These are phyloP conservation scores for Elsinoe australis DNA, from an alignment of 2,329 filamentous ascomycete genomes.

Conservation along the genomic window DNA sequence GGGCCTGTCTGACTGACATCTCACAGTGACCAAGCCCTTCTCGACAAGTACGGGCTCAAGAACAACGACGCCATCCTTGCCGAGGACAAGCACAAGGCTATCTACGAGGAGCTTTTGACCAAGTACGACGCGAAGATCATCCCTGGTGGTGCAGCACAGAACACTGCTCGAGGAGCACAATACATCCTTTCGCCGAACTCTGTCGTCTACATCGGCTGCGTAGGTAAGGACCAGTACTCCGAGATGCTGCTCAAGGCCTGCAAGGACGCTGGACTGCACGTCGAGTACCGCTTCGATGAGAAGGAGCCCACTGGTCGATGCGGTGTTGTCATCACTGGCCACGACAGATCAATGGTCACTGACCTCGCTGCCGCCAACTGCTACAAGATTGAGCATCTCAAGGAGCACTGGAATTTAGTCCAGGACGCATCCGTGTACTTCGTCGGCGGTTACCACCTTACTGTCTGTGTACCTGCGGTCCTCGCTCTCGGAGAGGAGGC, in stretches of 20 bases:
- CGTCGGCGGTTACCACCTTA: conserved; percentile 94
- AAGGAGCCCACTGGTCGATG: conserved; percentile 82
- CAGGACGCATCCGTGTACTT: conserved; percentile 86
- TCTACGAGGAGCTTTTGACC: conserved; percentile 90
- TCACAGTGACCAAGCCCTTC: conserved; percentile 67
- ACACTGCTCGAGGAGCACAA: conserved; percentile 86
- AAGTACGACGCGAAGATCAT: conserved; percentile 92
- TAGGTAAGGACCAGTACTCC: conserved; percentile 93
- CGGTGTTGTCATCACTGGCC: conserved; percentile 92
- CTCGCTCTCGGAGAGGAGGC: conserved; percentile 86
- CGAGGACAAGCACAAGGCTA: conserved; percentile 76
- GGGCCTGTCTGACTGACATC: conserved; percentile 22
- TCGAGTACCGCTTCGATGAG: conserved; percentile 89
- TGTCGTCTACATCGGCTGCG: conserved; percentile 87
- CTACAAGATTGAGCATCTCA: conserved; percentile 90
- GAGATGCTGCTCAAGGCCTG: conserved; percentile 80
- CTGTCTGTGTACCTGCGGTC: conserved; percentile 85
- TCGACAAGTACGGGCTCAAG: conserved; percentile 90
- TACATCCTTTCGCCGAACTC: conserved; percentile 88
- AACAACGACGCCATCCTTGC: conserved; percentile 96
- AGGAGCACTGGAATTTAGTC: conserved; percentile 88
- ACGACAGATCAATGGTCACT: conserved; percentile 90
- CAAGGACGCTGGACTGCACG: conserved; percentile 77
- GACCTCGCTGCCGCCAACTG: conserved; percentile 94
- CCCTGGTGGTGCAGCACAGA: conserved; percentile 92